Evolutionary conservation across 139 green algal species (phyloP).

Genomic region (Chlorella sp.): DNA sequence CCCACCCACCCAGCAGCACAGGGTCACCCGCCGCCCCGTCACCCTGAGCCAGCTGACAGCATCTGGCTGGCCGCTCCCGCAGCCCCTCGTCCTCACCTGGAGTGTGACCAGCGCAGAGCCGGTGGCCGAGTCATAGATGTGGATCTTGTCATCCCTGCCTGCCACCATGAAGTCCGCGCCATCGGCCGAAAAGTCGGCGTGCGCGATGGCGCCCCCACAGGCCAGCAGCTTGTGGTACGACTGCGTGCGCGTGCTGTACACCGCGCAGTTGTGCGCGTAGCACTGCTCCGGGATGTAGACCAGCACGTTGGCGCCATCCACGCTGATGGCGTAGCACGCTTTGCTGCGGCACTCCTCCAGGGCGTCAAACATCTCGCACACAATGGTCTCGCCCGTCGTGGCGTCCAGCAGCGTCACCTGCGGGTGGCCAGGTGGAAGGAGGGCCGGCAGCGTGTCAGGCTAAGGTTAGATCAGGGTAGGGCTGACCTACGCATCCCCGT

Average conservation of each 20-base stretch:
- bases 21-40: too few relatives aligned
- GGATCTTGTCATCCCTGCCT: conserved; percentile 26
- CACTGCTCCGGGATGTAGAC: conserved; percentile 16
- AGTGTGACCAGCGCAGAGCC: conserved; percentile 10
- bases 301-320: conserved; percentile 21
- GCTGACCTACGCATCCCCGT: background rate
- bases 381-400: background rate
- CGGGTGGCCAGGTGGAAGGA: background rate
- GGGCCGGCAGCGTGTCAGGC: background rate
- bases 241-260: conserved; percentile 9
- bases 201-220: conserved; percentile 12
- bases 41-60: too few relatives aligned
- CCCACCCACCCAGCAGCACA: too few relatives aligned
- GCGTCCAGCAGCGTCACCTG: background rate
- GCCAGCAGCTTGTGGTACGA: conserved; percentile 11
- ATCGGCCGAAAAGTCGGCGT: conserved; percentile 20
- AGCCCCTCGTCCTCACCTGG: too few relatives aligned
- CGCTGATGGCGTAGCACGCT: conserved; percentile 13
- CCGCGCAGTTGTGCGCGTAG: conserved; percentile 10
- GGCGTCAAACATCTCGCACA: conserved; percentile 17
- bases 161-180: conserved; percentile 19
- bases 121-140: conserved; percentile 22
- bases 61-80: too few relatives aligned
- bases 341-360: conserved; percentile 19
- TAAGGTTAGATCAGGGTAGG: background rate